A percentile compares a stretch with the other conserved stretches of the same genome.
These are phyloP conservation scores for Colletotrichum sp. DNA, from an alignment of 2,329 filamentous ascomycete genomes.

Conservation along the genomic window DNA sequence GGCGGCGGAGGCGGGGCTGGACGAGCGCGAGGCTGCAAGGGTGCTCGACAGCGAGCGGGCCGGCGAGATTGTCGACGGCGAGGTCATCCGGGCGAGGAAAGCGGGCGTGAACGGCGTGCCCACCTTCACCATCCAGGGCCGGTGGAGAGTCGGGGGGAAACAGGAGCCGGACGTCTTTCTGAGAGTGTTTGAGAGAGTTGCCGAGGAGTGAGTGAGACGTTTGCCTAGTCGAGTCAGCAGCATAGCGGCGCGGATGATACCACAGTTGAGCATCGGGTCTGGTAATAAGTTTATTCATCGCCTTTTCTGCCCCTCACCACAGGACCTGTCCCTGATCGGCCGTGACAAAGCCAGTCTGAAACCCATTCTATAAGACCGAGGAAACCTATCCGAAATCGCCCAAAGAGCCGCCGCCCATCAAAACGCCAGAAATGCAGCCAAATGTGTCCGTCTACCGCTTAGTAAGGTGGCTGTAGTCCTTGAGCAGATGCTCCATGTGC, in stretches of 20 bases:
- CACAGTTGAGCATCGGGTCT: background rate
- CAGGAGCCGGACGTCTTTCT: conserved; percentile 71
- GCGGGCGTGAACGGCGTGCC: conserved; percentile 69
- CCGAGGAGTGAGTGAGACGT: conserved; percentile 1
- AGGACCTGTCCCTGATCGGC: background rate
- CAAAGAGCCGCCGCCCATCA: background rate
- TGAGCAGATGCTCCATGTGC: conserved; percentile 83
- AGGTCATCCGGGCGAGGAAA: conserved; percentile 31
- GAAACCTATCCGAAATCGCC: background rate
- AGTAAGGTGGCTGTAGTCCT: conserved; percentile 65
- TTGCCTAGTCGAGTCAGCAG: background rate
- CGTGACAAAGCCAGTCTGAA: background rate
- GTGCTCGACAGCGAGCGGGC: conserved; percentile 30
- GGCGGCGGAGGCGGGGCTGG: conserved; percentile 36
- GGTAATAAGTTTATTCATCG: background rate
- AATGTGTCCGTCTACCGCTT: conserved; percentile 37
- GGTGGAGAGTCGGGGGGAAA: conserved; percentile 73
- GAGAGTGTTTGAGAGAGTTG: conserved; percentile 67
- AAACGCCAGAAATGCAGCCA: conserved; percentile 12
- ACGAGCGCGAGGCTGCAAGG: conserved; percentile 19
- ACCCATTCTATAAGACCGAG: background rate
- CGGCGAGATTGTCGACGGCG: conserved; percentile 32
- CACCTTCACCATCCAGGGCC: conserved; percentile 73
- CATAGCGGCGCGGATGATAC: background rate
- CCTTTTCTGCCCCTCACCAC: background rate